A percentile compares a stretch with the other conserved stretches of the same genome.
These are phyloP conservation scores for Kuraishia borneana DNA, from an alignment of 805 yeast genomes.

Conservation along the genomic window DNA sequence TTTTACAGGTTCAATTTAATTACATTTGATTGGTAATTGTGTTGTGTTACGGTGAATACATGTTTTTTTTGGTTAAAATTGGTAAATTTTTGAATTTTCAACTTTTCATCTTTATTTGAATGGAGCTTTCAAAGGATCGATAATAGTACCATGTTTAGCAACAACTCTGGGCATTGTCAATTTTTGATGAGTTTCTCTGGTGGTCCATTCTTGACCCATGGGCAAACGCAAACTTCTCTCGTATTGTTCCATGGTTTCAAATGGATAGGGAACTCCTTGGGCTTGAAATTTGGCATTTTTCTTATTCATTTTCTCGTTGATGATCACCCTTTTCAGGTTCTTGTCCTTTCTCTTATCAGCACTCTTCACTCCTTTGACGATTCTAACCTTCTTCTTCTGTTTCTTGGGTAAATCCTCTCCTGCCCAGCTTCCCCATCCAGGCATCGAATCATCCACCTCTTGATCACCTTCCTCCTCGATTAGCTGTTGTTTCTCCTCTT, in stretches of 20 bases:
- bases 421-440: slow-evolving; percentile 99
- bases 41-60: no score
- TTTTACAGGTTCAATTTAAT: no score
- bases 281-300: slow-evolving; percentile 80
- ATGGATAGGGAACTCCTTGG: slow-evolving; percentile 89
- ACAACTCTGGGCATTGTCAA: slow-evolving; percentile 82
- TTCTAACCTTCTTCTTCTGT: slow-evolving; percentile 52
- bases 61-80: no score
- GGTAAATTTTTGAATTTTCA: no score
- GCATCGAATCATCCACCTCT: slow-evolving; percentile 74
- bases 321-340: slow-evolving; percentile 68
- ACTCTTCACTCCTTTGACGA: slow-evolving; percentile 64
- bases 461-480: slow-evolving; percentile 76
- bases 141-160: slow-evolving; percentile 78
- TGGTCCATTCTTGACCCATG: slow-evolving; percentile 94
- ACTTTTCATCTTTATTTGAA: slow-evolving; percentile 30
- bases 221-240: slow-evolving; percentile 92
- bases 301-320: slow-evolving; percentile 80
- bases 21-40: no score
- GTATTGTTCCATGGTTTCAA: slow-evolving; percentile 86
- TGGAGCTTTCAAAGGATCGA: slow-evolving; percentile 88
- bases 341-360: slow-evolving; percentile 71
- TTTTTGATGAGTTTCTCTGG: slow-evolving; percentile 77
- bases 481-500: slow-evolving; percentile 58
- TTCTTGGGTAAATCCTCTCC: slow-evolving; percentile 39